Conservation (phyloP, 2,329 filamentous ascomycete genomes). For the Keithomyces neogunnii region DNA sequence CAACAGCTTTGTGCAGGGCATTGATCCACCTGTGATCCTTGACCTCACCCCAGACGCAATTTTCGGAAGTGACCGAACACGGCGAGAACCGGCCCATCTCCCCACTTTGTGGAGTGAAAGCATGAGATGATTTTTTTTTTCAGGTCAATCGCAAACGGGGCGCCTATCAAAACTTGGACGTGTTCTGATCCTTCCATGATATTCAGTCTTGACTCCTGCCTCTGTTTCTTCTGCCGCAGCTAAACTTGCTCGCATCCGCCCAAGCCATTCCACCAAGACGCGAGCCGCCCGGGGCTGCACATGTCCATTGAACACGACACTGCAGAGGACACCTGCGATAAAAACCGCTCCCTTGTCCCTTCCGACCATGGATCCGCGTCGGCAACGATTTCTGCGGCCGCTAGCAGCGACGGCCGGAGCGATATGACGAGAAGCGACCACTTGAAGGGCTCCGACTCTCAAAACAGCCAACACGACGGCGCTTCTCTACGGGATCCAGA, state of each 20-base stretch:
- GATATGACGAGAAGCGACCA: background rate
- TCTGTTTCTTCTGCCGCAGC: too few species aligned
- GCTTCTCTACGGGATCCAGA: background rate
- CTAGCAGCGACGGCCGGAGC: background rate
- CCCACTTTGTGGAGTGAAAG: too few species aligned
- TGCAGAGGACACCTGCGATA: slow-evolving; percentile 21
- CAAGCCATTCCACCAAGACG: background rate
- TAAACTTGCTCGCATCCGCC: background rate
- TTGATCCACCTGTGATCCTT: too few species aligned
- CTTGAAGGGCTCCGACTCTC: background rate
- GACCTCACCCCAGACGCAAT: too few species aligned
- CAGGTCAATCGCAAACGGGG: too few species aligned
- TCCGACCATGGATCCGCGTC: background rate
- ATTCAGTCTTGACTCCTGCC: too few species aligned
- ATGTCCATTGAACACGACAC: background rate
- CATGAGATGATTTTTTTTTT: too few species aligned
- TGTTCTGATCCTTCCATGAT: too few species aligned
- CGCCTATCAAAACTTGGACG: too few species aligned
- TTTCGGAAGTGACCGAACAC: too few species aligned
- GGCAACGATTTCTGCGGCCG: background rate
- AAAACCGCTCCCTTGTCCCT: slow-evolving; percentile 13
- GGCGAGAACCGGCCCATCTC: too few species aligned
- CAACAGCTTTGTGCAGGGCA: too few species aligned
- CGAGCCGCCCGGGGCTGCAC: background rate
- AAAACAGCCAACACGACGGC: background rate